Conservation (phyloP, 2,329 filamentous ascomycete genomes). For the Kalaharituber pfeilii region DNA sequence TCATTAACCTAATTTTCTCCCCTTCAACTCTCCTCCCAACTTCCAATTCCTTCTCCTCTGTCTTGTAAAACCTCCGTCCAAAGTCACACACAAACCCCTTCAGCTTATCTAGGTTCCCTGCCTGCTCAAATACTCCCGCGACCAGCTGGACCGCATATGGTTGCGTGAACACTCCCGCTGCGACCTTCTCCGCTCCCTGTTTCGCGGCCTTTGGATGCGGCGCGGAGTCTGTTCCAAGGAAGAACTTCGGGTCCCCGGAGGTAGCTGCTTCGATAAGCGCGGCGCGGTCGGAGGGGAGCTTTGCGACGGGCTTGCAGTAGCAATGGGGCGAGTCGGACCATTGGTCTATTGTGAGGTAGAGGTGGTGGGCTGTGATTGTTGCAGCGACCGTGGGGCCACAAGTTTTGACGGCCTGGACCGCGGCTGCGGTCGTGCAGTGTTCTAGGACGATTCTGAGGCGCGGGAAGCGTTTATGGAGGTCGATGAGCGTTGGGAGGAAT, state of each 20-base stretch:
- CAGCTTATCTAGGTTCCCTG: constrained; percentile 39
- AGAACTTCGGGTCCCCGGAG: constrained; percentile 42
- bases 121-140: constrained; percentile 38
- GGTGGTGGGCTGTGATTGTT: constrained; percentile 74
- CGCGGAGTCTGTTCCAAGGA: constrained; percentile 55
- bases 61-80: constrained; percentile 41
- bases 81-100: constrained; percentile 41
- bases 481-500: constrained; percentile 64
- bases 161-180: constrained; percentile 67
- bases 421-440: constrained; percentile 74
- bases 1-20: constrained; percentile 34
- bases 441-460: constrained; percentile 53
- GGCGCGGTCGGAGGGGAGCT: constrained; percentile 53
- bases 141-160: constrained; percentile 46
- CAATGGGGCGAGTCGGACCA: constrained; percentile 55
- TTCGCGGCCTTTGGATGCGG: constrained; percentile 49
- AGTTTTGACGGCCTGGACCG: constrained; percentile 55
- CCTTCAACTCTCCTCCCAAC: constrained; percentile 3
- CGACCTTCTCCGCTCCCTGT: constrained; percentile 34
- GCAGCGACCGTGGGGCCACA: constrained; percentile 63
- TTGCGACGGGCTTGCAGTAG: constrained; percentile 62
- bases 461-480: constrained; percentile 60
- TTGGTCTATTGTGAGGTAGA: constrained; percentile 63
- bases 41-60: constrained; percentile 30
- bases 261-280: constrained; percentile 48